These are phyloP conservation scores for Tylopilus subfusipes DNA, from an alignment of 768 basidiomycete species.

Conservation along the genomic window DNA sequence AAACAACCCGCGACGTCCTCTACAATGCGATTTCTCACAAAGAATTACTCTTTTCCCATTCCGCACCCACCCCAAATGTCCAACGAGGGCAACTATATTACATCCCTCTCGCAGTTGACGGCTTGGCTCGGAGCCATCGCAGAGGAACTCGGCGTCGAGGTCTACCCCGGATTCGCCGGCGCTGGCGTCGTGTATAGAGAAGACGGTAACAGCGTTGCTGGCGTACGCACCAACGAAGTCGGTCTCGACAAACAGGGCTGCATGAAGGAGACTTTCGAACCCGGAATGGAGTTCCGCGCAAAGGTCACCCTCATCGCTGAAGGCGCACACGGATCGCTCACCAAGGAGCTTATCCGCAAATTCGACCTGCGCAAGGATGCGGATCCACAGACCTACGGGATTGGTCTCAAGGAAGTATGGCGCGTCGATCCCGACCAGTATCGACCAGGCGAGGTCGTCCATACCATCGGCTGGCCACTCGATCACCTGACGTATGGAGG, in stretches of 20 bases:
- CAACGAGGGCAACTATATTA: slow-evolving; percentile 90
- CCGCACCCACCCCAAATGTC: slow-evolving; percentile 98
- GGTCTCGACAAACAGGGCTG: slow-evolving; percentile 75
- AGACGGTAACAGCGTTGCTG: slow-evolving; percentile 41
- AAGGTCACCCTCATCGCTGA: slow-evolving; percentile 92
- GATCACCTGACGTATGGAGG: slow-evolving; percentile 78
- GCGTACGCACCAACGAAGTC: slow-evolving; percentile 91
- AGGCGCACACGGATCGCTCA: slow-evolving; percentile 90
- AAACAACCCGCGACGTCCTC: slow-evolving; percentile 75
- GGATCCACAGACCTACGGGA: slow-evolving; percentile 92
- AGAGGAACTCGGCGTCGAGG: slow-evolving; percentile 84
- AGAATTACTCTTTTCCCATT: slow-evolving; percentile 65
- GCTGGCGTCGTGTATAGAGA: slow-evolving; percentile 72
- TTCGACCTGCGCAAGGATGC: slow-evolving; percentile 65
- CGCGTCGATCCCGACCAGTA: slow-evolving; percentile 64
- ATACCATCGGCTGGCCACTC: slow-evolving; percentile 94
- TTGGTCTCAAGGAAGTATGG: slow-evolving; percentile 98
- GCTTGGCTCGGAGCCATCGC: slow-evolving; percentile 88
- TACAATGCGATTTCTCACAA: slow-evolving; percentile 82
- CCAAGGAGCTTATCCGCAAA: slow-evolving; percentile 70
- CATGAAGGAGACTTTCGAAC: slow-evolving; percentile 87
- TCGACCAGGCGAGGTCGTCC: slow-evolving; percentile 73
- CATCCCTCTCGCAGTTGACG: slow-evolving; percentile 84
- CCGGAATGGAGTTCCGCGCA: slow-evolving; percentile 93
- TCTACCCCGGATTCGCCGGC: slow-evolving; percentile 97